Evolutionary conservation across 2,329 filamentous ascomycete genomes (phyloP), one percentile per base, ranked within the genome.

Genomic region (Aureobasidium melanogenum): DNA sequence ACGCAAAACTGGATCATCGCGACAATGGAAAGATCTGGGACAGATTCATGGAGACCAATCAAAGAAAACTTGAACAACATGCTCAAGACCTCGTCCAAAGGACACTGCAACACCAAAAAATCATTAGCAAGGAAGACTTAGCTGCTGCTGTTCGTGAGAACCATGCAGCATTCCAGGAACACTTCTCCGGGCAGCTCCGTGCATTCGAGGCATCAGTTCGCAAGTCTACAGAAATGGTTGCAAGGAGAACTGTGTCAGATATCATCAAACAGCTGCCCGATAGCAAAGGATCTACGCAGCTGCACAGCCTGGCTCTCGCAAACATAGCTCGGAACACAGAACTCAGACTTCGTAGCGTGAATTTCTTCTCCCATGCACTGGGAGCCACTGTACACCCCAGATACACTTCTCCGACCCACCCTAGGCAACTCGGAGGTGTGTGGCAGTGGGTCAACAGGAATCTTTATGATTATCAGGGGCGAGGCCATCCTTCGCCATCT

Each of bases 291-390:
- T 39, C 57, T 7, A 52, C 59, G 12, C 64, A 70, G 28, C 64
- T 69, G 59, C 48, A 66, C 14, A 55, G 66, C 32, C 63, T 71
- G 68, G 54, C 69, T 69, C 57, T 73, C 66, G n/a, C 64, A 32
- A 70, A 69, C 48, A 60, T 69, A 17, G 57, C 70, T n/a, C 56
- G 62, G 48, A 70, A 70, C 63, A 57, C 64, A 19, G 59, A 69
- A 48, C 55, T 68, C 38, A 63, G 68, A 14, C 64, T 76, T 19
- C 68, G 69, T 44, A 69, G 72, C 46, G 76, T 91, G 73, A 96
- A 97, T 76, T 91, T 86, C 75, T 88, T 96, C 67, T 81, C 82
- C 3, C 68, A 74, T 1, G 84, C 84, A 5, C 75, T 85, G 19
- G 90, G 89, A 5, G 89, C 89, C 1, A 67, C 79, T 1, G 75